A percentile compares a stretch with the other conserved stretches of the same genome.
Conservation (phyloP, 1,139 yeast genomes). For the Blastobotrys illinoisensis region DNA sequence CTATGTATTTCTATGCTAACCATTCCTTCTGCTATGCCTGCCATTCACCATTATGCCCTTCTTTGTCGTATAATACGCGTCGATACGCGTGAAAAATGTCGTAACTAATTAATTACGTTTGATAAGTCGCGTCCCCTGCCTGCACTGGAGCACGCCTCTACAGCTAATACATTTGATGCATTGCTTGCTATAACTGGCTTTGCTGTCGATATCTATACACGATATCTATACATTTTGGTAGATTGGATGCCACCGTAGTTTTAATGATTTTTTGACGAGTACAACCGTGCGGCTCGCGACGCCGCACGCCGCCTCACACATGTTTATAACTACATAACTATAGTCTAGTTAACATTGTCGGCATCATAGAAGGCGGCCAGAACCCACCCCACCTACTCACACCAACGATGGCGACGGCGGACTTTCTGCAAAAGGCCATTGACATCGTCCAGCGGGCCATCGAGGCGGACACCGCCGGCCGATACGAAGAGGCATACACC, state of each 20-base stretch:
- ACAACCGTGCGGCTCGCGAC: no score
- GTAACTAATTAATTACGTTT: neutral
- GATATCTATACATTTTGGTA: no score
- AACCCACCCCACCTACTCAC: neutral
- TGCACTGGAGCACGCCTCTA: no score
- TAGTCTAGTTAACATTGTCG: no score
- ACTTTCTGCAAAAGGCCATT: slow-evolving; percentile 87
- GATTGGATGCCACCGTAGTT: no score
- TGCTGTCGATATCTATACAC: no score
- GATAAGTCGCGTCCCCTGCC: no score
- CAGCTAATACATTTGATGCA: no score
- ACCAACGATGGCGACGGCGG: slow-evolving; percentile 53
- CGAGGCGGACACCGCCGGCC: slow-evolving; percentile 86
- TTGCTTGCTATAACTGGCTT: no score
- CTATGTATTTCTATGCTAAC: neutral
- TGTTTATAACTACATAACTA: no score
- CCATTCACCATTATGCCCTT: neutral
- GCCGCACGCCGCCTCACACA: no score
- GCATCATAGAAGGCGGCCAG: neutral
- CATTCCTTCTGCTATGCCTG: neutral
- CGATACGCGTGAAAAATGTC: neutral
- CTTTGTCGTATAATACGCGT: neutral
- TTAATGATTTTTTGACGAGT: no score
- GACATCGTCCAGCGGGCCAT: slow-evolving; percentile 92
- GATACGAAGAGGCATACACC: slow-evolving; percentile 91